phyloP scores from a whole-genome alignment of 2,329 filamentous ascomycete genomes.

The Pezicula rhizophila region DNA sequence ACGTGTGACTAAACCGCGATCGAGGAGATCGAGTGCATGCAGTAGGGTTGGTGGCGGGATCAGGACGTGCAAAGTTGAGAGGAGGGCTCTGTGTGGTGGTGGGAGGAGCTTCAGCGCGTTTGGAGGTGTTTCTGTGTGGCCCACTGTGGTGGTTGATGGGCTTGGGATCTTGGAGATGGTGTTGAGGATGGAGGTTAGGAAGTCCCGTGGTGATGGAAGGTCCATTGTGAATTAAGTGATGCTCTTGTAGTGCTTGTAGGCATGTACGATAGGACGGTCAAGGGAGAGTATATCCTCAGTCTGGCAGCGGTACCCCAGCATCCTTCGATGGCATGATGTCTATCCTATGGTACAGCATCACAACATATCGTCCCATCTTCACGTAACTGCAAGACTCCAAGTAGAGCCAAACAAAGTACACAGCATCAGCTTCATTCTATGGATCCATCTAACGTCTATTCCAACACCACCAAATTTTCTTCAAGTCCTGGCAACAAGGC shows the following conservation, averaged over 20 bases:
- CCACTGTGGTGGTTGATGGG: background rate
- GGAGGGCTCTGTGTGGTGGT: slow-evolving; percentile 32
- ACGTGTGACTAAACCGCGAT: slow-evolving; percentile 65
- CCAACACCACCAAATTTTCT: too few species aligned
- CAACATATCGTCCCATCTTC: too few species aligned
- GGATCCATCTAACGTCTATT: too few species aligned
- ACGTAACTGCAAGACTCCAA: too few species aligned
- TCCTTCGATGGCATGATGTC: too few species aligned
- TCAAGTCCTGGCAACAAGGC: too few species aligned
- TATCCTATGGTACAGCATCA: too few species aligned
- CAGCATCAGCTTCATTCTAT: too few species aligned
- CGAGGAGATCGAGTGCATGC: slow-evolving; percentile 80
- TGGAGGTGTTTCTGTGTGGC: background rate
- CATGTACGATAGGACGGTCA: background rate
- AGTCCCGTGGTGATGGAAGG: slow-evolving; percentile 20
- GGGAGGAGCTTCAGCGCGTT: slow-evolving; percentile 18
- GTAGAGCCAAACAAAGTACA: too few species aligned
- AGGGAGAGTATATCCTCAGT: too few species aligned
- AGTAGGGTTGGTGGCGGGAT: slow-evolving; percentile 71
- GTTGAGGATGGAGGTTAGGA: slow-evolving; percentile 25
- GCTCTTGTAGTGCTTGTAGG: slow-evolving; percentile 1
- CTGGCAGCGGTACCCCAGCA: too few species aligned
- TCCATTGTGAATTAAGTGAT: background rate
- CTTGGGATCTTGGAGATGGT: slow-evolving; percentile 3
- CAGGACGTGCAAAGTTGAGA: slow-evolving; percentile 63